Evolutionary conservation across 2,329 filamentous ascomycete species (phyloP).

Genomic region (Colletotrichum costaricense): DNA sequence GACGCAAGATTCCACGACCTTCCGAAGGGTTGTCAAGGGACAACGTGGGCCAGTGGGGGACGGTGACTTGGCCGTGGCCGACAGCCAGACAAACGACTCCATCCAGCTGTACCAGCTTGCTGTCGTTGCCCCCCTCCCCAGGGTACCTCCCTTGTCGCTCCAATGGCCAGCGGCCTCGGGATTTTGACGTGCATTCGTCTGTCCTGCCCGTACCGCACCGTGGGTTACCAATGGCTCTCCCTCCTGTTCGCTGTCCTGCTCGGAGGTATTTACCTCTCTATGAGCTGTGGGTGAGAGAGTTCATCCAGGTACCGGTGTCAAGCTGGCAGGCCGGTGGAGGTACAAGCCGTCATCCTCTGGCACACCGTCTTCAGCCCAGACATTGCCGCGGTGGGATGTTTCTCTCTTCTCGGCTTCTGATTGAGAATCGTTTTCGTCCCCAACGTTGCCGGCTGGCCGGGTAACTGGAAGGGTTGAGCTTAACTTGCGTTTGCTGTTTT

Average conservation of each 20-base stretch:
- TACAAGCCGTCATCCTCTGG: conserved; percentile 12
- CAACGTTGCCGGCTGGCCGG: conserved; percentile 1
- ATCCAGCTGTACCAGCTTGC: conserved; percentile 19
- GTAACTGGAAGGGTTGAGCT: conserved; percentile 4
- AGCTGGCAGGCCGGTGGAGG: conserved; percentile 3
- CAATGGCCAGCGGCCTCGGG: conserved; percentile 22
- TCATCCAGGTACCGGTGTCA: conserved; percentile 20
- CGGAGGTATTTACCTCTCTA: conserved; percentile 19
- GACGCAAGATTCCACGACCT: conserved; percentile 33
- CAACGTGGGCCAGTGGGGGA: conserved; percentile 35
- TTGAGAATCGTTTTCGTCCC: neutral
- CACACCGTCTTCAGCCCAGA: neutral
- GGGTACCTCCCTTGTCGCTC: conserved; percentile 9
- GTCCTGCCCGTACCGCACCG: conserved; percentile 13
- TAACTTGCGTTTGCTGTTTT: neutral
- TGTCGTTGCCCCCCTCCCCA: neutral
- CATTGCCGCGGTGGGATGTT: neutral
- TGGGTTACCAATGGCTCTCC: conserved; percentile 18
- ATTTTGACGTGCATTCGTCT: conserved; percentile 30
- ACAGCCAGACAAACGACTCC: neutral
- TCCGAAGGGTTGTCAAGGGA: conserved; percentile 24
- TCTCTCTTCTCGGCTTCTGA: neutral
- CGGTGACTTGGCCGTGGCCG: conserved; percentile 19
- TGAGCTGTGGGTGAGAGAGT: conserved; percentile 8
- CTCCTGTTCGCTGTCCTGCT: conserved; percentile 3